Evolutionary conservation across 169 alveolate species (phyloP).

Genomic region (Pseudocohnilembus persalinus): DNA sequence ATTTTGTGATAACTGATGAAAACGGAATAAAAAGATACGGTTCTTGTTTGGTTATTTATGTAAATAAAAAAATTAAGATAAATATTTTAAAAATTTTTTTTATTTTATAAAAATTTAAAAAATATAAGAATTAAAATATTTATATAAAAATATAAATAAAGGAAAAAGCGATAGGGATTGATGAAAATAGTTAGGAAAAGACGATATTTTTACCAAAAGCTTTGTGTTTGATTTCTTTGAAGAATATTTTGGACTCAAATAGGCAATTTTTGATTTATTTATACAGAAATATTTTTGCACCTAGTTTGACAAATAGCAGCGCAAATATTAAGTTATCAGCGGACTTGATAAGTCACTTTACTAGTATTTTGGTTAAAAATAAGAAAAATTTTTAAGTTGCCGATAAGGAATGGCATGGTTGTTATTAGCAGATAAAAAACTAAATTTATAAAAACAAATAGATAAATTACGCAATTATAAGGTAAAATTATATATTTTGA

Average conservation of each 20-base stretch:
- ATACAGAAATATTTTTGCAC: neutral
- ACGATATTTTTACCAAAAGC: neutral
- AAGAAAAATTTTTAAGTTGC: neutral
- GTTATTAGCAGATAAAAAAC: no score
- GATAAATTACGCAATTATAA: neutral
- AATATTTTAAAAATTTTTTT: neutral
- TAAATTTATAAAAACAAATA: no score
- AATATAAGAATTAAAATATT: neutral
- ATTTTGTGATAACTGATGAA: constrained; percentile 13
- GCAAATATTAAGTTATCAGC: neutral
- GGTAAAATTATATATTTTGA: no score
- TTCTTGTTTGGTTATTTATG: constrained; percentile 10
- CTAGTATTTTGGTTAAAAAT: neutral
- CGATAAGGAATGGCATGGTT: neutral
- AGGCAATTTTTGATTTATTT: neutral
- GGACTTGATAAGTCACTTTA: neutral
- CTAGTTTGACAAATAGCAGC: neutral
- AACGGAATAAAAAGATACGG: constrained; percentile 8
- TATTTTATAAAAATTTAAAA: neutral
- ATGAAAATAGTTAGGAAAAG: neutral
- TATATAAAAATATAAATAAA: neutral
- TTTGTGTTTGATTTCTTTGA: neutral
- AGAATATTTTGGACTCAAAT: neutral
- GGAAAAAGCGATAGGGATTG: neutral
- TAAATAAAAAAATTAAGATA: constrained; percentile 4